Base-by-base conservation (phyloP, 2,329 filamentous ascomycete species). In the Trichothecium sympodiale region DNA sequence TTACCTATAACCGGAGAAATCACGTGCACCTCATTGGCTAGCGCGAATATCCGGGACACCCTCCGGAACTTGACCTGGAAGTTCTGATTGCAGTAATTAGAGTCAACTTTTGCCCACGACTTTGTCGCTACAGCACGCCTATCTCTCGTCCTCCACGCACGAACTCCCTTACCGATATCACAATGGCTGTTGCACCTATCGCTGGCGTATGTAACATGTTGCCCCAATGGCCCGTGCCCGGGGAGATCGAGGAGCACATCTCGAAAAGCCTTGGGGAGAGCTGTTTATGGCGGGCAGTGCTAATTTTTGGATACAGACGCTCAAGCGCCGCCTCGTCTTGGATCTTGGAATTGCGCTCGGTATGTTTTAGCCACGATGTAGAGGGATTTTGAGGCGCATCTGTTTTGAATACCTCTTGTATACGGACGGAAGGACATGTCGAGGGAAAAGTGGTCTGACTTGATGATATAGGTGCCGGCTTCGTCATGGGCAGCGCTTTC, bases 161-260 rank as follows among this genome's bases (percentile, higher is more conserved):
- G 45, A 42, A 41, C 43, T 42, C 37, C 42, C 45, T 38, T 50
- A 43, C 38, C 37, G 35, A 46, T 29, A 45, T 39, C 31, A 62
- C 46, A 59, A 74, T 74, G 68, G 67, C 70, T 48, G 52, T 74
- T 57, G 61, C 62, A 51, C 72, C 71, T 41, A 72, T 77, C 47
- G 73, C 69, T 45, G 72, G 72, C 53, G 72, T 77, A 74, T 44
- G 72, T 71, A 40, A 44, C 15, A 33, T 29, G 29, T 28, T n/a
- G 38, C 38, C 40, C 41, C 56, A 59, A 62, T 60, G 51, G 52
- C 46, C 44, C 23, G 37, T 25, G 33, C 33, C 35, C 20, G 33
- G 36, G 33, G n/a, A n/a, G n/a, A n/a, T n/a, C n/a, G n/a, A n/a
- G n/a, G n/a, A n/a, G n/a, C n/a, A n/a, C n/a, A 30, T 23, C 39